These are phyloP conservation scores for Earliella scabrosa DNA, from an alignment of 1,284 basidiomycete species.

Conservation along the genomic window DNA sequence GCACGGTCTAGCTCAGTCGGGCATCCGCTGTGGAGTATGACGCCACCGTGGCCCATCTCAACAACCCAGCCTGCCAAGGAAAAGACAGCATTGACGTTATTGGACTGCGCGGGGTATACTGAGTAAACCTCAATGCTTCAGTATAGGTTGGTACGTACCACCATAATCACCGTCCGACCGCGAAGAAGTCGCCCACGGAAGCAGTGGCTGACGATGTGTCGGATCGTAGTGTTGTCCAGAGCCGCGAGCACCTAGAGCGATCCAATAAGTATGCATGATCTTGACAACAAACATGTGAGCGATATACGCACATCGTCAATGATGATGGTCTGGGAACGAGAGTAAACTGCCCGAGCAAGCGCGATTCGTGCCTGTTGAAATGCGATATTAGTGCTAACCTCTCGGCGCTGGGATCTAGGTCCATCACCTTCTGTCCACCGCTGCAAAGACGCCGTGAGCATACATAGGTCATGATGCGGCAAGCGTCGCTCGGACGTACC, in stretches of 20 bases:
- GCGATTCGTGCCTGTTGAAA: conserved; percentile 61
- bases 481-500: too few species aligned
- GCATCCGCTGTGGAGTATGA: conserved; percentile 45
- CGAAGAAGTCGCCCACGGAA: conserved; percentile 68
- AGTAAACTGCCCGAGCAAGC: conserved; percentile 74
- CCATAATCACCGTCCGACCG: conserved; percentile 71
- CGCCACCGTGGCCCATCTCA: conserved; percentile 53
- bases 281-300: too few species aligned
- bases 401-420: background rate
- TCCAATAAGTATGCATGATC: background rate
- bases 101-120: conserved; percentile 10
- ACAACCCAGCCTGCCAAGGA: conserved; percentile 67
- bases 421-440: conserved; percentile 72
- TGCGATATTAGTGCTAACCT: background rate
- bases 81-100: conserved; percentile 53
- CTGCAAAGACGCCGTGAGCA: conserved; percentile 24
- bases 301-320: conserved; percentile 58
- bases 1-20: conserved; percentile 42
- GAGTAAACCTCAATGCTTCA: background rate
- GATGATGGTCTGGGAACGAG: conserved; percentile 61
- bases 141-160: conserved; percentile 46
- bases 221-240: conserved; percentile 65
- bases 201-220: conserved; percentile 78
- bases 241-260: conserved; percentile 43
- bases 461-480: background rate